Conservation (phyloP, 176 grass and related monocot species). For the Carex parvula region DNA sequence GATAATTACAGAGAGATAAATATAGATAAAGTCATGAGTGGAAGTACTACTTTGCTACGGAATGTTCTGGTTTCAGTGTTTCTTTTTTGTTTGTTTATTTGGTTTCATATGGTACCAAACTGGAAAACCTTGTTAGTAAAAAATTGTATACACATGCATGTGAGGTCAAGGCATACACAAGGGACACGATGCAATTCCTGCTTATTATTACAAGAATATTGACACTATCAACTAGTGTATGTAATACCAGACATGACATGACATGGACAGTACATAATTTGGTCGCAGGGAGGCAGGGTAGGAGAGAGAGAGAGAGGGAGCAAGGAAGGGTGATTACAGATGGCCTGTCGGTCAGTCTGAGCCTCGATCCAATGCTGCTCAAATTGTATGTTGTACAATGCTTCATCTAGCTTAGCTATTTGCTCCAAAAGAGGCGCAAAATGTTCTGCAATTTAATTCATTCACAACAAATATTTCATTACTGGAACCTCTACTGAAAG, state of each 20-base stretch:
- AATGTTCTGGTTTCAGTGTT: neutral
- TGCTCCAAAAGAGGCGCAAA: constrained; percentile 80
- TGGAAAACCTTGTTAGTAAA: neutral
- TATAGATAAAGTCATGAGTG: neutral
- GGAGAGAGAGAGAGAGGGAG: neutral
- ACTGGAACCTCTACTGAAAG: neutral
- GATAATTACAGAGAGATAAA: neutral
- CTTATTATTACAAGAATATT: neutral
- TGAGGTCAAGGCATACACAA: neutral
- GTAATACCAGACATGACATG: neutral
- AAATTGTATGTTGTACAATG: constrained; percentile 89
- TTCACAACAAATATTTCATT: neutral
- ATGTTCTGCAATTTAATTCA: constrained; percentile 59
- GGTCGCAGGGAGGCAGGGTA: neutral
- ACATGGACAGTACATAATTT: neutral
- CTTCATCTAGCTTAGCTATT: constrained; percentile 84
- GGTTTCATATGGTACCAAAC: neutral
- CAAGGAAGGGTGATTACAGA: constrained; percentile 32
- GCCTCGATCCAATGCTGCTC: constrained; percentile 93
- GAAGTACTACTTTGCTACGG: neutral
- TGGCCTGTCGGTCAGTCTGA: constrained; percentile 91
- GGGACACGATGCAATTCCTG: neutral
- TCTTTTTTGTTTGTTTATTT: neutral
- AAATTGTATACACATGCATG: neutral
- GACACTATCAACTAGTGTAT: neutral